These are phyloP conservation scores for Datura wrightii DNA, from an alignment of 257 asterid genomes.

Conservation along the genomic window DNA sequence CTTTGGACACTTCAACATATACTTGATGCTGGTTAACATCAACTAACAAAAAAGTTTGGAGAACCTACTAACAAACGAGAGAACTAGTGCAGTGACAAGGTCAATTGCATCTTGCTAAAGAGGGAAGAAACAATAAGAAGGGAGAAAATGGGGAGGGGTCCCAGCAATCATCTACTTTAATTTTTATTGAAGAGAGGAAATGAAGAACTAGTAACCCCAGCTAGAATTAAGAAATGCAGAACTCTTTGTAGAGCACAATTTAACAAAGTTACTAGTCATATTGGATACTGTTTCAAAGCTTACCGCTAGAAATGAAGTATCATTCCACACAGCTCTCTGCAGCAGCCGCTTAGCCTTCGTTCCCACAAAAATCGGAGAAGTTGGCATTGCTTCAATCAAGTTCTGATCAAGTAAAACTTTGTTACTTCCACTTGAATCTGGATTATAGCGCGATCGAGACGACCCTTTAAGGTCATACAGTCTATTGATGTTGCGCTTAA, in stretches of 20 bases:
- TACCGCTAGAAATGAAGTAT: conserved; percentile 92
- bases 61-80: not conserved
- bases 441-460: conserved; percentile 86
- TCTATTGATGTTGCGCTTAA: conserved; percentile 73
- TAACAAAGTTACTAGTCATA: conserved; percentile 4
- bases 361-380: conserved; percentile 94
- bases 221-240: conserved; percentile 14
- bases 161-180: not conserved
- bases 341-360: conserved; percentile 80
- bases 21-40: not conserved
- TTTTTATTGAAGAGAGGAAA: not conserved
- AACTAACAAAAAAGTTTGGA: conserved; percentile 1
- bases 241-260: conserved; percentile 12
- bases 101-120: conserved; percentile 18
- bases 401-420: conserved; percentile 93
- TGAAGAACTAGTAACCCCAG: not conserved
- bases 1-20: conserved; percentile 12
- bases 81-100: conserved; percentile 1
- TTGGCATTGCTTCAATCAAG: conserved; percentile 97
- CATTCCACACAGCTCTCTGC: conserved; percentile 98
- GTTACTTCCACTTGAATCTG: conserved; percentile 86
- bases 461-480: conserved; percentile 97
- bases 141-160: conserved; percentile 2
- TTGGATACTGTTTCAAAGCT: conserved; percentile 41
- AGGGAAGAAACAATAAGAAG: conserved; percentile 7